Evolutionary conservation across 2,329 filamentous ascomycete genomes (phyloP), one percentile per base, ranked within the genome.

Genomic region (Aureobasidium leucospermi): DNA sequence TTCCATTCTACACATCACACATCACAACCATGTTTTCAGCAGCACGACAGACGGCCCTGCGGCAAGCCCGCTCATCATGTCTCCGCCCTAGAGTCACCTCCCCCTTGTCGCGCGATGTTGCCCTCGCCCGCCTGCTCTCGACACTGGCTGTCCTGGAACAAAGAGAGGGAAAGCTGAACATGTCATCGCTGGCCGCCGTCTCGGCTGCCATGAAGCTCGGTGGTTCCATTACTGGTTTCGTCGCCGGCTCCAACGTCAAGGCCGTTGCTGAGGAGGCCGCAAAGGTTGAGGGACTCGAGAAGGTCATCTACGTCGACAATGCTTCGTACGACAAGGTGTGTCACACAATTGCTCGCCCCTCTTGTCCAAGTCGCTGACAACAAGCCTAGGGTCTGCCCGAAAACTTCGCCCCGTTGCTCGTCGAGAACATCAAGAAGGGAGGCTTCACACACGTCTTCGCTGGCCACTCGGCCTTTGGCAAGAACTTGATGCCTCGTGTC

Each of bases 391-490:
- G 91, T 52, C 83, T 99, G 1, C 86, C 94, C 56, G 94, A 99
- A 78, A 96, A 90, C 79, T 97, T 84, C 71, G 94, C 93, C n/a
- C 89, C 91, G 59, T 80, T 99, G 48, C 80, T 99, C 42, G 88
- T 91, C 55, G 93, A 97, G 74, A 99, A 97, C 75, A 93, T 97
- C 75, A 96, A 96, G 78, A 94, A 94, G 73, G 92, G 90, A 62
- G 89, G 87, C 62, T 97, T 91, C 74, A 96, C 92, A 62, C 94
- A 99, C 71, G 83, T 99, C 64, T 82, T 99, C 68, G 89, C 88
- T 41, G 87, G 89, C 59, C 91, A 97, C 78, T 94, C 92, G 28
- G 91, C 94, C 1, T 99, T 99, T 75, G 94, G 94, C 69, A 99
- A 99, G 84, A 95, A 88, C 74, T 75, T 99, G 47, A 80, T 99